Conservation (phyloP, 371 early-diverging fungal species). For the Mucor piriformis region DNA sequence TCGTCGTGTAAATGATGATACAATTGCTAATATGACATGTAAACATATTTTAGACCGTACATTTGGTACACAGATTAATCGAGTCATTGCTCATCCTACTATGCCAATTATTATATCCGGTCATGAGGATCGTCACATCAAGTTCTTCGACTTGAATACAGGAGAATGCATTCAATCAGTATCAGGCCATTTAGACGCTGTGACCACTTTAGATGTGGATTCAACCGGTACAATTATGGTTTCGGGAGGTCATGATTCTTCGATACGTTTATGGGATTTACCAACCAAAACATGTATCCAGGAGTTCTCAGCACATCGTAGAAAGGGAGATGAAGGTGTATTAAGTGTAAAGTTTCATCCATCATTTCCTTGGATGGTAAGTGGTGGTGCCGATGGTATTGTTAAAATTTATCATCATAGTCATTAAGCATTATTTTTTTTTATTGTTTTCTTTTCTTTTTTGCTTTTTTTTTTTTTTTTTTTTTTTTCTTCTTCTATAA, state of each 20-base stretch:
- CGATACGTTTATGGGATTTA: slow-evolving; percentile 83
- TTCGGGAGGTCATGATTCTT: slow-evolving; percentile 87
- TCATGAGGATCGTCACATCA: slow-evolving; percentile 79
- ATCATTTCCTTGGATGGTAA: slow-evolving; percentile 66
- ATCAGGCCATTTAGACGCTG: slow-evolving; percentile 72
- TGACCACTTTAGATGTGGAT: slow-evolving; percentile 72
- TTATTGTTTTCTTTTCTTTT: not conserved
- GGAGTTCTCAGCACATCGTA: slow-evolving; percentile 77
- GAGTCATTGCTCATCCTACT: slow-evolving; percentile 75
- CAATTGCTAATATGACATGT: not conserved
- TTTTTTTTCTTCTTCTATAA: too few relatives aligned
- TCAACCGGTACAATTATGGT: slow-evolving; percentile 69
- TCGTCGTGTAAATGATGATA: too few relatives aligned
- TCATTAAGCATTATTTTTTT: slow-evolving; percentile 14
- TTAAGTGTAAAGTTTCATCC: slow-evolving; percentile 70
- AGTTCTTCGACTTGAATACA: slow-evolving; percentile 76
- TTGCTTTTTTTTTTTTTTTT: too few relatives aligned
- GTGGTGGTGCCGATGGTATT: slow-evolving; percentile 79
- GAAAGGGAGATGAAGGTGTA: slow-evolving; percentile 82
- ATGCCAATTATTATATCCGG: slow-evolving; percentile 73
- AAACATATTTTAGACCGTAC: slow-evolving; percentile 64
- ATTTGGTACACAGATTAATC: slow-evolving; percentile 75
- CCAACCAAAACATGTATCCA: slow-evolving; percentile 69
- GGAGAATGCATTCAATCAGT: slow-evolving; percentile 68
- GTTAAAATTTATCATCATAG: slow-evolving; percentile 64